A percentile compares a stretch with the other conserved stretches of the same genome.
Evolutionary conservation across 2,329 filamentous ascomycete species (phyloP).

Genomic region (Bipolaris victoriae): DNA sequence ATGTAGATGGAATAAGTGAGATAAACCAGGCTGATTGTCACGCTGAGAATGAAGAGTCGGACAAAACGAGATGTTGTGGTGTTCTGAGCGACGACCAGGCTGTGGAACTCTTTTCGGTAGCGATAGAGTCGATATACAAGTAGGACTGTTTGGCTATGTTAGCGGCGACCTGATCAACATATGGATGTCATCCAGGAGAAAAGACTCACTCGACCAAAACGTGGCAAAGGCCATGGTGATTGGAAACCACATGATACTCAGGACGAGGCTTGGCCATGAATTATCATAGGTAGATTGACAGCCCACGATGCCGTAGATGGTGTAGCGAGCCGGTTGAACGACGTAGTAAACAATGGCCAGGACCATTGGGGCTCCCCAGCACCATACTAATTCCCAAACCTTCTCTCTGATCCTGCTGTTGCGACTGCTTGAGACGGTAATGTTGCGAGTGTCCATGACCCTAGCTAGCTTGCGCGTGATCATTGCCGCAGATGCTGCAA

Average conservation of each 20-base stretch:
- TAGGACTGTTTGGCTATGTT: slow-evolving; percentile 53
- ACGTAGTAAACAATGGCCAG: slow-evolving; percentile 64
- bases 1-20: slow-evolving; percentile 60
- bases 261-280: slow-evolving; percentile 63
- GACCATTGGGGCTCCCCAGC: slow-evolving; percentile 61
- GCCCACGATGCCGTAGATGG: slow-evolving; percentile 63
- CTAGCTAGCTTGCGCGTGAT: slow-evolving; percentile 66
- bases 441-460: slow-evolving; percentile 65
- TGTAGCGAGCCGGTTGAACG: slow-evolving; percentile 65
- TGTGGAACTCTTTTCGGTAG: slow-evolving; percentile 64
- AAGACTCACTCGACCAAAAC: slow-evolving; percentile 63
- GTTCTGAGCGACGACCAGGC: slow-evolving; percentile 60
- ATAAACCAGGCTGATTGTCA: slow-evolving; percentile 57
- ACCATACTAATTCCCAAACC: slow-evolving; percentile 61
- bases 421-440: slow-evolving; percentile 59
- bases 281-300: slow-evolving; percentile 61
- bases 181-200: background rate
- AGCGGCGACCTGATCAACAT: background rate
- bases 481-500: slow-evolving; percentile 61
- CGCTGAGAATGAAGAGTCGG: slow-evolving; percentile 64
- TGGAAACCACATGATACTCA: slow-evolving; percentile 63
- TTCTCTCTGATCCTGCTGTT: slow-evolving; percentile 55
- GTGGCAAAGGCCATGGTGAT: slow-evolving; percentile 60
- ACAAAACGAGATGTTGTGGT: slow-evolving; percentile 66
- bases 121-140: slow-evolving; percentile 65